Conservation (phyloP, 192 early-diverging fungal genomes). For the Physocladia obscura region DNA sequence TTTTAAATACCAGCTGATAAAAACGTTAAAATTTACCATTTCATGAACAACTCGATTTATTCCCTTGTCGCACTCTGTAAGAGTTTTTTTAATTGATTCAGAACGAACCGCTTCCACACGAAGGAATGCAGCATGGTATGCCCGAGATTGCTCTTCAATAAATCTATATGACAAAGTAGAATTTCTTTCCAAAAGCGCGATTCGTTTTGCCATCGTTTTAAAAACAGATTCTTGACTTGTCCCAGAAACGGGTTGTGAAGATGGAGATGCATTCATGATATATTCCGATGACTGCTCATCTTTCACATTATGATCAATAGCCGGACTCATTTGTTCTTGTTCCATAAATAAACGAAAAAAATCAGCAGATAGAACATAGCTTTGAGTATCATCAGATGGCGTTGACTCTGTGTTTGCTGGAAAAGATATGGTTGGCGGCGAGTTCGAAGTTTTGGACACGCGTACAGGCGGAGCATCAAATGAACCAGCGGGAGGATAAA, state of each 20-base stretch:
- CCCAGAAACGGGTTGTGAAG: constrained; percentile 15
- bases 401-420: neutral
- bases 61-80: constrained; percentile 36
- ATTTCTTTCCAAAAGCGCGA: constrained; percentile 77
- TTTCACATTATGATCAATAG: neutral
- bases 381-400: neutral
- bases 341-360: constrained; percentile 33
- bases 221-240: constrained; percentile 80
- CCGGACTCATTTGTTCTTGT: constrained; percentile 14
- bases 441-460: neutral
- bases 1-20: too few relatives aligned
- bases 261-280: constrained; percentile 10
- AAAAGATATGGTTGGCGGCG: neutral
- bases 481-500: neutral
- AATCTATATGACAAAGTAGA: constrained; percentile 55
- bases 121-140: constrained; percentile 39
- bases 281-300: neutral
- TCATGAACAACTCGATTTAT: constrained; percentile 36
- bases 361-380: constrained; percentile 6
- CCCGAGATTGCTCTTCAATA: constrained; percentile 44
- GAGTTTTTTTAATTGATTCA: constrained; percentile 29
- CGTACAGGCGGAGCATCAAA: neutral
- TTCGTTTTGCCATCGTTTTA: constrained; percentile 86
- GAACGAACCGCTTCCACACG: constrained; percentile 23
- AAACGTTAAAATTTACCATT: constrained; percentile 33